Conservation (phyloP, 371 early-diverging fungal species). For the Mycotypha africana region DNA sequence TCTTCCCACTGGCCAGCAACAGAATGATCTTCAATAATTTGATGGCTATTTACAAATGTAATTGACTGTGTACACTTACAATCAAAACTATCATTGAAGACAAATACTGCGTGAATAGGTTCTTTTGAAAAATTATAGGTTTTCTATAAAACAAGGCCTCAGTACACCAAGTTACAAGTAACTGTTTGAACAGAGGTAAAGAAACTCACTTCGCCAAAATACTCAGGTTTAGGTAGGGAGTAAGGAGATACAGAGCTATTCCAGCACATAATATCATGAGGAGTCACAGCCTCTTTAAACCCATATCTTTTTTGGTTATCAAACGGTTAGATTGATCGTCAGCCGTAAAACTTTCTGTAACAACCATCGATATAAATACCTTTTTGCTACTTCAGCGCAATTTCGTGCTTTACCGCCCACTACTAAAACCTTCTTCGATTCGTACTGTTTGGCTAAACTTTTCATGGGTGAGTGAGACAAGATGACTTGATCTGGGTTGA, state of each 20-base stretch:
- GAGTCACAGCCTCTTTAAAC: slow-evolving; percentile 68
- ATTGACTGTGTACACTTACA: slow-evolving; percentile 35
- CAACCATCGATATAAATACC: slow-evolving; percentile 20
- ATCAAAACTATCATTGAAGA: slow-evolving; percentile 84
- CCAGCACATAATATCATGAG: slow-evolving; percentile 72
- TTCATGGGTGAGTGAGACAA: slow-evolving; percentile 88
- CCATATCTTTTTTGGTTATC: too few relatives aligned
- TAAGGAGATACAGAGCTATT: slow-evolving; percentile 73
- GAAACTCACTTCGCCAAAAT: too few relatives aligned
- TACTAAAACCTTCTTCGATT: slow-evolving; percentile 59
- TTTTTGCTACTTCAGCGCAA: slow-evolving; percentile 60
- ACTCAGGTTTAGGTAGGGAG: too few relatives aligned
- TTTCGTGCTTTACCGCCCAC: slow-evolving; percentile 65
- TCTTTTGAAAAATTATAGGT: slow-evolving; percentile 48
- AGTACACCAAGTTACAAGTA: too few relatives aligned
- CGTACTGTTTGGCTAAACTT: slow-evolving; percentile 48
- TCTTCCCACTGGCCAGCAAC: too few relatives aligned
- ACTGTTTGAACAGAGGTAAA: too few relatives aligned
- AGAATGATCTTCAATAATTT: too few relatives aligned
- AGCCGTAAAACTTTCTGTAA: too few relatives aligned
- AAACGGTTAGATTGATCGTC: too few relatives aligned
- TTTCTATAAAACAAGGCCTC: too few relatives aligned
- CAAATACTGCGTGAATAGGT: slow-evolving; percentile 70
- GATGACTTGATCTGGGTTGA: slow-evolving; percentile 65
- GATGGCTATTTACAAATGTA: background rate